These are phyloP conservation scores for Salix caprea DNA, from an alignment of 345 rosid species.

Conservation along the genomic window DNA sequence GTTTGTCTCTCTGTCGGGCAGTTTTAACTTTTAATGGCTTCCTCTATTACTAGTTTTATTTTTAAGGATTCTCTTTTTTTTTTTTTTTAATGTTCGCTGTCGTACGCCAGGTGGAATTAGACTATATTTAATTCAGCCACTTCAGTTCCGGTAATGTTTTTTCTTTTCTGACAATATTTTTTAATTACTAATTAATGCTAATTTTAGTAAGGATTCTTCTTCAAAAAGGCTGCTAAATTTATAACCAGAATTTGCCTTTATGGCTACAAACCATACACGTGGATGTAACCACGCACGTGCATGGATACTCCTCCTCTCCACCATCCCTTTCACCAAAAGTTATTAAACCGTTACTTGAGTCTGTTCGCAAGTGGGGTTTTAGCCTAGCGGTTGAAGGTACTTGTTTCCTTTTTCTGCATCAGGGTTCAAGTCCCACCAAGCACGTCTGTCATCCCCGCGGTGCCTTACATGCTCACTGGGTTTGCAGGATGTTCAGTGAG, in stretches of 20 bases:
- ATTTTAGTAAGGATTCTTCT: not conserved
- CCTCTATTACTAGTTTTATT: not conserved
- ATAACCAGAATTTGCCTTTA: not conserved
- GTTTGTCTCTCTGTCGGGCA: not conserved
- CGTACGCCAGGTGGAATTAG: slow-evolving; percentile 8
- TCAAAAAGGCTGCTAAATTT: not conserved
- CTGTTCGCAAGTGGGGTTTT: too few species aligned
- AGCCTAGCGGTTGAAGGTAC: too few species aligned
- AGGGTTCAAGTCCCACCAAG: too few species aligned
- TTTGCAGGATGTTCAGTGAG: too few species aligned
- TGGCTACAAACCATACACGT: too few species aligned
- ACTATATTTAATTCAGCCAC: not conserved
- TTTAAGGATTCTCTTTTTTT: not conserved
- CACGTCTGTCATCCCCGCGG: too few species aligned
- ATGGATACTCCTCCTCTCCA: too few species aligned
- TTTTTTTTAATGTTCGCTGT: not conserved
- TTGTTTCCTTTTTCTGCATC: too few species aligned
- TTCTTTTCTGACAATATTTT: not conserved
- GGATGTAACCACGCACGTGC: too few species aligned
- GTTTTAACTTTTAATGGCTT: not conserved
- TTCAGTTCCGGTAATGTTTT: not conserved
- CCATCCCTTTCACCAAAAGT: too few species aligned
- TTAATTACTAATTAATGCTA: not conserved
- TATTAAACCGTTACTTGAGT: too few species aligned
- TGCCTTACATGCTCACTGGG: too few species aligned